Percentiles rank a stretch among this genome's conserved stretches.
These are phyloP conservation scores for Trichoderma endophyticum DNA, from an alignment of 2,329 filamentous ascomycete species.

Conservation along the genomic window DNA sequence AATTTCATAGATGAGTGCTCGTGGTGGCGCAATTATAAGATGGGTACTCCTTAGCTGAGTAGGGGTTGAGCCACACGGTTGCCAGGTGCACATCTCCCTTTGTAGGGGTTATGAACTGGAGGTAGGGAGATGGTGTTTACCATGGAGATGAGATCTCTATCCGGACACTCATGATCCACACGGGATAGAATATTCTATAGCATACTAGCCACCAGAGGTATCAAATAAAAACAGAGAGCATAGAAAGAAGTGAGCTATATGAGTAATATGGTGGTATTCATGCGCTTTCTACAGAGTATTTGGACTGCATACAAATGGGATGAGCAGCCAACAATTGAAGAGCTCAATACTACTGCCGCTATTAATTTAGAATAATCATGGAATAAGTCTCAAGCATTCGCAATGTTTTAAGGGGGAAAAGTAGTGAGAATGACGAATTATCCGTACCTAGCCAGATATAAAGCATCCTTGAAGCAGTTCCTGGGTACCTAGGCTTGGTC, in stretches of 20 bases:
- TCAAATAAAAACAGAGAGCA: neutral
- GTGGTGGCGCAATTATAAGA: neutral
- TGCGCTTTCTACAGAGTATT: neutral
- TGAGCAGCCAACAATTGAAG: neutral
- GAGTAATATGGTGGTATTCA: neutral
- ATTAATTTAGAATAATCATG: neutral
- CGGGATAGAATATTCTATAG: neutral
- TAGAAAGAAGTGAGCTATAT: neutral
- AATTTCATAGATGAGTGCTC: neutral
- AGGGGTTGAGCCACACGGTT: slow-evolving; percentile 4
- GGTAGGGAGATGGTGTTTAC: neutral
- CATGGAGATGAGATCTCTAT: neutral
- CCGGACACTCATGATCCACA: neutral
- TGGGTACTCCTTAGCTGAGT: neutral
- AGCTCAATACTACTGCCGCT: neutral
- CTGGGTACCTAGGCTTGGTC: neutral
- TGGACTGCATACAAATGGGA: neutral
- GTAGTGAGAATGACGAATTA: neutral
- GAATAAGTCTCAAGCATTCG: neutral
- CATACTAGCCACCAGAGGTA: neutral
- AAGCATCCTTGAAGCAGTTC: neutral
- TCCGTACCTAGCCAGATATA: neutral
- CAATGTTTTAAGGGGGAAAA: neutral
- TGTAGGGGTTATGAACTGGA: neutral
- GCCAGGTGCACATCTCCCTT: neutral